A percentile compares a stretch with the other conserved stretches of the same genome.
phyloP scores from a whole-genome alignment of 768 basidiomycete genomes.

The Mycena kentingensis region DNA sequence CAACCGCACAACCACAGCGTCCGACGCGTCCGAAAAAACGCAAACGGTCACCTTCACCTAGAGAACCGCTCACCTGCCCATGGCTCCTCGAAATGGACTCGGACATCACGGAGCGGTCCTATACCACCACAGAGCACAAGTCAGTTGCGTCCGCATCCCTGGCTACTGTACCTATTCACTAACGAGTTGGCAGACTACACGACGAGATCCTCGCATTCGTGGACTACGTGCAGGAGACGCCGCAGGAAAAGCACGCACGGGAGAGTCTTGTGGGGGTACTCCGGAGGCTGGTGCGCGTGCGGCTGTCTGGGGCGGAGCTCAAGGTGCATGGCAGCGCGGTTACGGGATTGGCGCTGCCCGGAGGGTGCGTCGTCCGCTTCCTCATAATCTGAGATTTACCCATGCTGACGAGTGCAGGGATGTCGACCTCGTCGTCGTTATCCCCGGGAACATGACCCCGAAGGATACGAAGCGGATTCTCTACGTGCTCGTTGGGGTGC shows the following conservation, averaged over 20 bases:
- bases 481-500: constrained; percentile 47
- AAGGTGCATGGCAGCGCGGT: constrained; percentile 63
- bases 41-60: not conserved
- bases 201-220: constrained; percentile 63
- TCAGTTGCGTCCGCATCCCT: not conserved
- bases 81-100: not conserved
- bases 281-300: constrained; percentile 42
- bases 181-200: constrained; percentile 52
- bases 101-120: not conserved
- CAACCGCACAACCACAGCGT: too few relatives aligned
- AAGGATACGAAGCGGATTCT: constrained; percentile 44
- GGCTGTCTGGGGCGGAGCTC: constrained; percentile 49
- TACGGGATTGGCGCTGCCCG: constrained; percentile 55
- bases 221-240: constrained; percentile 54
- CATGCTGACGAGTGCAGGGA: constrained; percentile 57
- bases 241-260: constrained; percentile 51
- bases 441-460: constrained; percentile 27
- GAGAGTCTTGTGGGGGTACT: constrained; percentile 48
- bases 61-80: not conserved
- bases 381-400: not conserved
- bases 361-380: constrained; percentile 7
- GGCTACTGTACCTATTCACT: not conserved
- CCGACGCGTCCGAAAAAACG: not conserved
- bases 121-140: not conserved
- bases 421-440: constrained; percentile 58